Percentiles rank a stretch among this genome's conserved stretches.
These are phyloP conservation scores for Hypoxylon perforatum DNA, from an alignment of 495 filamentous ascomycete species.

Conservation along the genomic window DNA sequence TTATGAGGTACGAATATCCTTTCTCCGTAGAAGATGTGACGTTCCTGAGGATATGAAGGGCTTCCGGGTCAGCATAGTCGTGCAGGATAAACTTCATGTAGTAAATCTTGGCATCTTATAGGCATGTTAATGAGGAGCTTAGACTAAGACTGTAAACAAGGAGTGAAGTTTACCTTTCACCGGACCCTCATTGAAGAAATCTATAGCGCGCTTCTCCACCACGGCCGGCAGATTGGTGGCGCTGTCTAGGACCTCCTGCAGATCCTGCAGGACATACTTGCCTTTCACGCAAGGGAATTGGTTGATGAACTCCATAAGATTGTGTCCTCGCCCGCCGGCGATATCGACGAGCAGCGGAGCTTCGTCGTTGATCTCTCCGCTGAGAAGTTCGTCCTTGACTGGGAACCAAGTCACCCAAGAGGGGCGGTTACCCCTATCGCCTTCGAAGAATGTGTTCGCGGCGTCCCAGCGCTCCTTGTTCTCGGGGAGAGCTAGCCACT, in stretches of 20 bases:
- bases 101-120: slow-evolving; percentile 60
- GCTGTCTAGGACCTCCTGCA: slow-evolving; percentile 42
- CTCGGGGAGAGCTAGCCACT: slow-evolving; percentile 15
- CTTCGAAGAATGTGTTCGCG: slow-evolving; percentile 26
- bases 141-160: not conserved
- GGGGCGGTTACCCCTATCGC: slow-evolving; percentile 20
- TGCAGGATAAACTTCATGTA: slow-evolving; percentile 66
- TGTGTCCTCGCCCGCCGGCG: slow-evolving; percentile 58
- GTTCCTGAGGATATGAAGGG: slow-evolving; percentile 55
- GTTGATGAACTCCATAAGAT: slow-evolving; percentile 50
- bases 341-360: slow-evolving; percentile 55
- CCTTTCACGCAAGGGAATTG: slow-evolving; percentile 45
- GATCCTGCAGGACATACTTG: slow-evolving; percentile 55
- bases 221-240: slow-evolving; percentile 35
- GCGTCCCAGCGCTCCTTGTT: slow-evolving; percentile 24
- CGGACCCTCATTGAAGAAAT: slow-evolving; percentile 60
- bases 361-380: slow-evolving; percentile 1
- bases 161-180: slow-evolving; percentile 48
- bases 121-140: not conserved
- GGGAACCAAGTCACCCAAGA: slow-evolving; percentile 28
- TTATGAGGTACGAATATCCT: slow-evolving; percentile 61
- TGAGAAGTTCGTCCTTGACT: slow-evolving; percentile 15
- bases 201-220: slow-evolving; percentile 51
- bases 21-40: slow-evolving; percentile 55
- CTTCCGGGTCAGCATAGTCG: slow-evolving; percentile 57